A percentile compares a stretch with the other conserved stretches of the same genome.
Evolutionary conservation across 768 basidiomycete species (phyloP).

Genomic region (Podaxis sp.): DNA sequence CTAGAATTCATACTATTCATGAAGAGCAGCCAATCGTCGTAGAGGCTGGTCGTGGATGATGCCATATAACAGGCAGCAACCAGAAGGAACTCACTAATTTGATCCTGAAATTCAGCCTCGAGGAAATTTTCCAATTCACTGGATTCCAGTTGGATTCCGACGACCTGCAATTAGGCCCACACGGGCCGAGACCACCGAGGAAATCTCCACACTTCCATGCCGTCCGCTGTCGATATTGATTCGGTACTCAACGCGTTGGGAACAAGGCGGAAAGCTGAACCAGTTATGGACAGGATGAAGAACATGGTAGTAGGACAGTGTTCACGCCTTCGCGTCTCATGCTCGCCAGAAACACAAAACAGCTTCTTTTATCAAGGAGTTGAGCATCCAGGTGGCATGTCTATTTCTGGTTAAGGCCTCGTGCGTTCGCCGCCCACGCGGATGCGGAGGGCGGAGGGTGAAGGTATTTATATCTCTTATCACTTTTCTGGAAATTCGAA

Average conservation of each 20-base stretch:
- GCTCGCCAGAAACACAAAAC: neutral
- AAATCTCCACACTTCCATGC: neutral
- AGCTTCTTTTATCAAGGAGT: neutral
- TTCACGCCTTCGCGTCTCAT: neutral
- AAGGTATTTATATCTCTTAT: neutral
- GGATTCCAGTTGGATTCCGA: no score
- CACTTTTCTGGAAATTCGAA: neutral
- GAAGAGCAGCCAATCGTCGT: neutral
- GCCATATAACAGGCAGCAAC: no score
- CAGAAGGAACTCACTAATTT: no score
- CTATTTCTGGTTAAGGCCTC: neutral
- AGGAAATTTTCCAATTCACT: no score
- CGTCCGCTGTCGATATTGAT: neutral
- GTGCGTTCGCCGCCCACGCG: neutral
- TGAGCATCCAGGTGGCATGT: neutral
- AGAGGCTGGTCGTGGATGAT: neutral
- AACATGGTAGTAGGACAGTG: neutral
- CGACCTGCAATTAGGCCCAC: no score
- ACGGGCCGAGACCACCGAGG: neutral
- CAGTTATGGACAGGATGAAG: neutral
- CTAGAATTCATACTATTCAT: neutral
- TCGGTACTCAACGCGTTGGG: neutral
- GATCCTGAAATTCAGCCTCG: no score
- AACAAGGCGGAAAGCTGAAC: constrained; percentile 8
- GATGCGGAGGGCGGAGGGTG: neutral